Base-by-base conservation (phyloP, 2,329 filamentous ascomycete genomes). In the Massarina eburnea region DNA sequence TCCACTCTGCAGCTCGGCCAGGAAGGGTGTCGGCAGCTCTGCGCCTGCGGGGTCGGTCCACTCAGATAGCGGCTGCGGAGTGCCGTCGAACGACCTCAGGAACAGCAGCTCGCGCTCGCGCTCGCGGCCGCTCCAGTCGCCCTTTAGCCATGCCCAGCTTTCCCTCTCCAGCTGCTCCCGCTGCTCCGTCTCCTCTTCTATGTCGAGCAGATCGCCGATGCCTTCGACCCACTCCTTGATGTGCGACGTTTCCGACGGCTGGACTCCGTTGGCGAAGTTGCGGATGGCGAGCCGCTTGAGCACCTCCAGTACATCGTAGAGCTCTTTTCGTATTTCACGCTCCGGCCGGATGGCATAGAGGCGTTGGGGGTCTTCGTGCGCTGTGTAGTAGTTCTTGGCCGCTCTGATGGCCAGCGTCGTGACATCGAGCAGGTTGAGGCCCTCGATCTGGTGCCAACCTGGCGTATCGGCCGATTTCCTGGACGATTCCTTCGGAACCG, bases 361-460 rank as follows among this genome's bases (percentile, higher is more conserved):
- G 29, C 89, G 85, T 57, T 94, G 86, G 1, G 91, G 90, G 42
- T 91, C 80, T 62, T 95, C 88, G 66, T 97, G 94, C 3, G 90
- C 82, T 0, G 91, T 96, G 72, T 99, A 97, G 73, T 97, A 99
- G 61, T 95, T 86, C 73, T 95, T 96, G 41, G 94, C 94, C 1
- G 92, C 91, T 41, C 91, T 84, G 57, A 99, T 97, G n/a, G 92
- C 92, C 42, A 97, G 78, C 1, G 94, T 99, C 65, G 94, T 87
- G 42, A 95, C 85, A 67, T 97, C 92, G 45, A 97, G 81, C 29
- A 99, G 83, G 62, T 95, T 89, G 76, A 97, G 84, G 15, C 92
- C 94, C 68, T 96, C 89, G 18, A 95, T 80, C 70, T 96, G 90
- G 67, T 88, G 83, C 84, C 88, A 95, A 8, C 84, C 85, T 54